Evolutionary conservation across 306 rosid genomes (phyloP).

Genomic region (Dryas alaskensis): DNA sequence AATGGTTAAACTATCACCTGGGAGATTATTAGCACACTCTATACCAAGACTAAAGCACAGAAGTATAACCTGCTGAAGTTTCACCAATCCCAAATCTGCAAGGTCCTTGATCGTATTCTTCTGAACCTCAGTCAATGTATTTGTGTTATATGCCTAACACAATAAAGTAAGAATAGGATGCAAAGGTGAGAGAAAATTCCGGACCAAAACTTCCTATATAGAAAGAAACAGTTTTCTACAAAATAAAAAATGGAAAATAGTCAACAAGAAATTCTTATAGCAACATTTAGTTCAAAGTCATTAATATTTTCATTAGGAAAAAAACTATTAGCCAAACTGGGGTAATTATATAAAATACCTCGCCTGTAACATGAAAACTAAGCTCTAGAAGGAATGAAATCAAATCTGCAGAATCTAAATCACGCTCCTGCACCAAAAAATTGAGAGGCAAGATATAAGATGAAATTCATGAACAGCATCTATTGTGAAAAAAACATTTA

Average conservation of each 20-base stretch:
- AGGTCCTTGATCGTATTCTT: conserved; percentile 71
- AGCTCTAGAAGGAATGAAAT: conserved; percentile 92
- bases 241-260: neutral
- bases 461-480: conserved; percentile 21
- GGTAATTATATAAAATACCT: conserved; percentile 48
- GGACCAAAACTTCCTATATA: conserved; percentile 11
- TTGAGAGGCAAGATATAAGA: conserved; percentile 11
- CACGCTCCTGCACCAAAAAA: conserved; percentile 66
- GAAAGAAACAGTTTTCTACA: conserved; percentile 6
- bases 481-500: conserved; percentile 1
- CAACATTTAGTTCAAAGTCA: neutral
- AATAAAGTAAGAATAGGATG: conserved; percentile 18
- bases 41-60: conserved; percentile 25
- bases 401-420: conserved; percentile 80
- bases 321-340: conserved; percentile 5
- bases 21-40: conserved; percentile 18
- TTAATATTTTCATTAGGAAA: neutral
- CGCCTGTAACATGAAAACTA: conserved; percentile 94
- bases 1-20: conserved; percentile 23
- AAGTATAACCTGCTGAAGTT: conserved; percentile 81
- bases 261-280: neutral
- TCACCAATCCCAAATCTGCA: conserved; percentile 90
- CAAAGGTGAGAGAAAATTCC: conserved; percentile 24
- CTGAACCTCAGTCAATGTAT: conserved; percentile 74
- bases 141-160: conserved; percentile 69